Evolutionary conservation across 108 stramenopile genomes (phyloP).

Genomic region (Discostella stelligeroides): DNA sequence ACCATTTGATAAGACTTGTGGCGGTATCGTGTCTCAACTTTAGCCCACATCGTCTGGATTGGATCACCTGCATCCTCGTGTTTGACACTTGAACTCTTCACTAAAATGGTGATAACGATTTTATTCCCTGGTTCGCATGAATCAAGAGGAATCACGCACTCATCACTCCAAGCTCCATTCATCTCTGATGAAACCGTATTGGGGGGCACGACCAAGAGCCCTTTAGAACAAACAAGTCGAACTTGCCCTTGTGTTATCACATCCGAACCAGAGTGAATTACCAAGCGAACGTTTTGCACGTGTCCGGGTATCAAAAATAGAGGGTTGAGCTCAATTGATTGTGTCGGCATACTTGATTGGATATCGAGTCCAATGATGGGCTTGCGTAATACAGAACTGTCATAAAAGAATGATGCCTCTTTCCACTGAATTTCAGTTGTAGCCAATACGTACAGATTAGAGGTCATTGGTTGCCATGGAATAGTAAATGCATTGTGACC

Average conservation of each 20-base stretch:
- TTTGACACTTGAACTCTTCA: slow-evolving; percentile 60
- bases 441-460: slow-evolving; percentile 68
- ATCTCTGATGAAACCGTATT: slow-evolving; percentile 44
- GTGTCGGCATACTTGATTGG: slow-evolving; percentile 75
- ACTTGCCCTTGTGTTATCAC: slow-evolving; percentile 60
- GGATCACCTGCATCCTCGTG: slow-evolving; percentile 20
- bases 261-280: slow-evolving; percentile 69
- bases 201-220: slow-evolving; percentile 62
- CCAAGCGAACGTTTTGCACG: slow-evolving; percentile 67
- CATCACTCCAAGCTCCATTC: slow-evolving; percentile 58
- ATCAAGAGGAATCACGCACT: slow-evolving; percentile 47
- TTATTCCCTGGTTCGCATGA: slow-evolving; percentile 59
- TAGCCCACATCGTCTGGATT: slow-evolving; percentile 60
- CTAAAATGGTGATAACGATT: slow-evolving; percentile 51
- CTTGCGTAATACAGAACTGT: slow-evolving; percentile 55
- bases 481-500: slow-evolving; percentile 63
- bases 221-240: slow-evolving; percentile 60
- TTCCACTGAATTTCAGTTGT: slow-evolving; percentile 77
- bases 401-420: slow-evolving; percentile 73
- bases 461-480: slow-evolving; percentile 63
- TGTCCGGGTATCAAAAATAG: slow-evolving; percentile 75
- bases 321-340: slow-evolving; percentile 69
- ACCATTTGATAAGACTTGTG: slow-evolving; percentile 41
- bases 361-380: slow-evolving; percentile 73
- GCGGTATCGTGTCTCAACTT: slow-evolving; percentile 58